These are phyloP conservation scores for Aristolochia contorta DNA, from an alignment of 164 flowering plant species.

Conservation along the genomic window DNA sequence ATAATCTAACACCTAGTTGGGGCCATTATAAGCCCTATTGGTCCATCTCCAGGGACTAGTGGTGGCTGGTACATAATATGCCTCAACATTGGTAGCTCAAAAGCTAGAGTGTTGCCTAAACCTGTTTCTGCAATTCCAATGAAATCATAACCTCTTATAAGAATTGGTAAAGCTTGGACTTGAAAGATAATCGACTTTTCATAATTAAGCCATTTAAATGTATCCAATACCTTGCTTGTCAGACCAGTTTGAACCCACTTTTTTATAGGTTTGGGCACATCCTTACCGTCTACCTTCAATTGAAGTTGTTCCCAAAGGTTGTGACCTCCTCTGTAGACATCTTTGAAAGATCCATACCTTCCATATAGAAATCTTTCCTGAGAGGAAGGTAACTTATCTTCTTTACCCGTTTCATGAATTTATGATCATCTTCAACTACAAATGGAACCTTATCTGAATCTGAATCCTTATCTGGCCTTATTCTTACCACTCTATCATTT, in stretches of 20 bases:
- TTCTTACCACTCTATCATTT: slow-evolving; percentile 82
- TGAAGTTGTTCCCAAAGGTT: slow-evolving; percentile 69
- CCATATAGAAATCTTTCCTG: slow-evolving; percentile 83
- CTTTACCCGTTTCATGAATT: slow-evolving; percentile 93
- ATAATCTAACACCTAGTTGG: no score
- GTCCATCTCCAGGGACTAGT: slow-evolving; percentile 85
- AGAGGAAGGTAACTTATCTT: slow-evolving; percentile 76
- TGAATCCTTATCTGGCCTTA: slow-evolving; percentile 81
- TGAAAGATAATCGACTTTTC: slow-evolving; percentile 96
- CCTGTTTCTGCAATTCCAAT: slow-evolving; percentile 97
- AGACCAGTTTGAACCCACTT: slow-evolving; percentile 91
- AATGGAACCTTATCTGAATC: slow-evolving; percentile 56
- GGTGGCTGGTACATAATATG: slow-evolving; percentile 97
- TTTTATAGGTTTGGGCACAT: slow-evolving; percentile 85
- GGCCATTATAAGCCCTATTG: slow-evolving; percentile 93
- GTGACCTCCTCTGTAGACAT: slow-evolving; percentile 80
- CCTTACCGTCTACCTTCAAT: slow-evolving; percentile 87
- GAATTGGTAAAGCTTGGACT: slow-evolving; percentile 83
- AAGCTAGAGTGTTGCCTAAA: slow-evolving; percentile 91
- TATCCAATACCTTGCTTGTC: slow-evolving; percentile 66
- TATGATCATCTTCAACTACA: slow-evolving; percentile 92
- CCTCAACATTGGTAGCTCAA: slow-evolving; percentile 95
- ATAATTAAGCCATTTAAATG: slow-evolving; percentile 66
- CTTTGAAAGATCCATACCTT: slow-evolving; percentile 74
- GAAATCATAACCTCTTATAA: slow-evolving; percentile 98